Evolutionary conservation across 2,329 filamentous ascomycete species (phyloP).

Genomic region (Macrophomina tecta): DNA sequence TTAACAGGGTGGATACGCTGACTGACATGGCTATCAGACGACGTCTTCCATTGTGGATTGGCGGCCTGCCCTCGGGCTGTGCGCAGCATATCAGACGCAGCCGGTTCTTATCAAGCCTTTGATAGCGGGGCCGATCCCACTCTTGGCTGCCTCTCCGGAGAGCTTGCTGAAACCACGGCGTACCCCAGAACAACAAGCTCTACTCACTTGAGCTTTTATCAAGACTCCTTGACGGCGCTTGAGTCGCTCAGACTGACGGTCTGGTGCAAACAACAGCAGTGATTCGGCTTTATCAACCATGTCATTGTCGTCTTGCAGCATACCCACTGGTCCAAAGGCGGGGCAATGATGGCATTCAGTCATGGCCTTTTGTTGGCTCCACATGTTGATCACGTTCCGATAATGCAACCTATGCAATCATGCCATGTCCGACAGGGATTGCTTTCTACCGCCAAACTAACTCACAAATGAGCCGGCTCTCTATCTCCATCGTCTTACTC

Average conservation of each 20-base stretch:
- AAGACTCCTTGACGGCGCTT: not conserved
- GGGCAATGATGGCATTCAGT: not conserved
- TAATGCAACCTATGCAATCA: not conserved
- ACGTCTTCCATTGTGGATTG: not conserved
- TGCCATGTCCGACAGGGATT: not conserved
- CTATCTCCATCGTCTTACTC: not conserved
- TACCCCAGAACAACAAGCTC: not conserved
- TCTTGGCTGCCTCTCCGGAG: not conserved
- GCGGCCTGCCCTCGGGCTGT: constrained; percentile 6
- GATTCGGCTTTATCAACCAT: not conserved
- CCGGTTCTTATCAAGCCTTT: constrained; percentile 15
- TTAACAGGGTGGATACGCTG: not conserved
- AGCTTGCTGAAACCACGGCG: constrained; percentile 14
- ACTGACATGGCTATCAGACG: constrained; percentile 6
- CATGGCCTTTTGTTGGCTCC: not conserved
- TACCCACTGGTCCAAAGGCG: not conserved
- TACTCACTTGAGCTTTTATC: not conserved
- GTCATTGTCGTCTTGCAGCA: not conserved
- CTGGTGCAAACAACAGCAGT: not conserved
- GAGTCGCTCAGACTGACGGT: not conserved
- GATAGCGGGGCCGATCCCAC: constrained; percentile 17
- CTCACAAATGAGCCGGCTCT: not conserved
- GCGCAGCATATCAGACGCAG: constrained; percentile 15
- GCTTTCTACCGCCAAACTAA: not conserved
- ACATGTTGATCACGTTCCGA: constrained; percentile 12